These are phyloP conservation scores for Podospora pseudopauciseta DNA, from an alignment of 495 filamentous ascomycete species.

Conservation along the genomic window DNA sequence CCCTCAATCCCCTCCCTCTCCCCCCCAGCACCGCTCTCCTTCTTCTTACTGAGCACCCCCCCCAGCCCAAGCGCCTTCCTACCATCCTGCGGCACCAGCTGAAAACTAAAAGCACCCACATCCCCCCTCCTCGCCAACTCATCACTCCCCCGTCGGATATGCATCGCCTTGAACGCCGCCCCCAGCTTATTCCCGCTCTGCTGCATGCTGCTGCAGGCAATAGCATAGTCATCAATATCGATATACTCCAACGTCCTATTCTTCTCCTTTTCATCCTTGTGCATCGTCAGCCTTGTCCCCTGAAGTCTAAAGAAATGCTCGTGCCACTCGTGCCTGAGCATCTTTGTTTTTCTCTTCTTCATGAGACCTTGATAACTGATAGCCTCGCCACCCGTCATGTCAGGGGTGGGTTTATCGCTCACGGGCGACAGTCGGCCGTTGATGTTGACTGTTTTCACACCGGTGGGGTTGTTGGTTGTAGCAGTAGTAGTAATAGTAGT, in stretches of 20 bases:
- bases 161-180: slow-evolving; percentile 82
- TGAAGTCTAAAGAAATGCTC: slow-evolving; percentile 81
- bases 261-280: slow-evolving; percentile 58
- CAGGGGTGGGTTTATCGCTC: slow-evolving; percentile 25
- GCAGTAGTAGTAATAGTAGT: no score
- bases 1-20: slow-evolving; percentile 25
- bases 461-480: slow-evolving; percentile 3
- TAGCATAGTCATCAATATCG: slow-evolving; percentile 92
- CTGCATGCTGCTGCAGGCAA: slow-evolving; percentile 79
- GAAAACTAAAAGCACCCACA: slow-evolving; percentile 78
- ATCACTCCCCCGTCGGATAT: slow-evolving; percentile 55
- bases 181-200: slow-evolving; percentile 68
- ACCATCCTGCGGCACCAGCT: slow-evolving; percentile 72
- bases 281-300: slow-evolving; percentile 81
- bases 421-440: slow-evolving; percentile 37
- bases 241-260: slow-evolving; percentile 69
- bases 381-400: slow-evolving; percentile 42
- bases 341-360: slow-evolving; percentile 87
- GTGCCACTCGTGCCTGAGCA: slow-evolving; percentile 92
- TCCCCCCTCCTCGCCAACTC: slow-evolving; percentile 39
- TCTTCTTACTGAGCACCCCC: slow-evolving; percentile 41
- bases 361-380: slow-evolving; percentile 77
- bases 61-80: slow-evolving; percentile 34
- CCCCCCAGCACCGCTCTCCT: slow-evolving; percentile 35
- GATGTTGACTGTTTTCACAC: slow-evolving; percentile 48